These are phyloP conservation scores for Hypoxylon sp. DNA, from an alignment of 2,329 filamentous ascomycete species.

Conservation along the genomic window DNA sequence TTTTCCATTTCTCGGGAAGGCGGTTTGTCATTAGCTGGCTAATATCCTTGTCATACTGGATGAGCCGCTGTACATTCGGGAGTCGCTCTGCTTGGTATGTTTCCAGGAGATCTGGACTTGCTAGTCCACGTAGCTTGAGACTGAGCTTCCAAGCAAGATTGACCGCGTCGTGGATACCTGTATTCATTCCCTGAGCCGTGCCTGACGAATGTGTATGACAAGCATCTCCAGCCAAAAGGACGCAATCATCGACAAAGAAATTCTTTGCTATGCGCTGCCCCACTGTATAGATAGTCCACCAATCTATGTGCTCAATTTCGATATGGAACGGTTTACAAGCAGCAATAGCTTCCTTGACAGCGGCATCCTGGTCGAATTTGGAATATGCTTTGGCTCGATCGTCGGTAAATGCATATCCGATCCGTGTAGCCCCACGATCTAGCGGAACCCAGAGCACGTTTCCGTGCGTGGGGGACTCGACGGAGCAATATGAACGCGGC, in stretches of 20 bases:
- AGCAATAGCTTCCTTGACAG: slow-evolving; percentile 65
- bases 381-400: slow-evolving; percentile 57
- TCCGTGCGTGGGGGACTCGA: slow-evolving; percentile 67
- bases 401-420: slow-evolving; percentile 66
- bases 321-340: slow-evolving; percentile 60
- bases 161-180: slow-evolving; percentile 63
- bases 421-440: slow-evolving; percentile 67
- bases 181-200: slow-evolving; percentile 66
- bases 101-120: slow-evolving; percentile 52
- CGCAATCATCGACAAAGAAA: slow-evolving; percentile 69
- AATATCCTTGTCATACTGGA: slow-evolving; percentile 59
- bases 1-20: slow-evolving; percentile 57
- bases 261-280: slow-evolving; percentile 71
- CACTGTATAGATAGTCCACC: slow-evolving; percentile 66
- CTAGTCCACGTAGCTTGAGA: slow-evolving; percentile 48
- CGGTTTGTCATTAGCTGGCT: slow-evolving; percentile 58
- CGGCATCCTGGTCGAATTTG: slow-evolving; percentile 62
- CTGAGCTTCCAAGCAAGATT: slow-evolving; percentile 64
- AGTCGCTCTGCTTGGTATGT: slow-evolving; percentile 59
- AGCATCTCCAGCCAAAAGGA: slow-evolving; percentile 65
- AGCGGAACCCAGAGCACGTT: slow-evolving; percentile 69
- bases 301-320: slow-evolving; percentile 61
- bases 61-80: slow-evolving; percentile 57
- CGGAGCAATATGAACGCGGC: slow-evolving; percentile 62
- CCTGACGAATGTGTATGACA: slow-evolving; percentile 64